Evolutionary conservation across 495 filamentous ascomycete species (phyloP), one percentile per base, ranked within the genome.

Genomic region (Penicillium longicatenatum): DNA sequence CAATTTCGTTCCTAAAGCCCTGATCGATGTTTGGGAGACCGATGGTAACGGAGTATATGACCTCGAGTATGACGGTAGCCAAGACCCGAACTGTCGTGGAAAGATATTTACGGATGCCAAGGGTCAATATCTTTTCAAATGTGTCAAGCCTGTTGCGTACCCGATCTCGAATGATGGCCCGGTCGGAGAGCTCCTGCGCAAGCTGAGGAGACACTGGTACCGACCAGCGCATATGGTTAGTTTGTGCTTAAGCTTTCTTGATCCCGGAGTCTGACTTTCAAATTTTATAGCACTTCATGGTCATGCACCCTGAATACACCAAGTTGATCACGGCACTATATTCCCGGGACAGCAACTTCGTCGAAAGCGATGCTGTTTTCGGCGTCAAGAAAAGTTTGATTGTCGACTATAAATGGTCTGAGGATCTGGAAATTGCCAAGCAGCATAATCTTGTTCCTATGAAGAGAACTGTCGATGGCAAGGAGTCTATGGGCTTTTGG

Each of bases 401-500:
- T 35, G 31, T 35, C 31, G 31, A 35, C 31, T 35, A 35, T 35
- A 35, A 14, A 35, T 35, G 31, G 31, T 35, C 31, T 14, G 31
- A 35, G 12, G 31, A 35, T 35, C 12, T 35, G 31, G 31, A 35
- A 14, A 35, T 35, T 9, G 31, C 31, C 8, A 35, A 35, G 31
- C 31, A 35, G 31, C 31, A 35, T 14, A 35, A 35, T 35, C 31
- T 35, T 6, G 7, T 14, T 35, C 31, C 31, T 9, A 35, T 35
- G 31, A 35, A 35, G 46, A 56, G 42, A 24, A 57, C 35, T 6
- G 52, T 61, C 30, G 39, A 57, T 49, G 53, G 53, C 9, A 37
- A 42, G 11, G 54, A 54, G 20, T 55, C 49, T 17, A 53, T 21
- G 17, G 56, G 61, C 1, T 59, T 56, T 26, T 62, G 60, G 55